These are phyloP conservation scores for Fusarium virguliforme DNA, from an alignment of 2,329 filamentous ascomycete genomes.

Conservation along the genomic window DNA sequence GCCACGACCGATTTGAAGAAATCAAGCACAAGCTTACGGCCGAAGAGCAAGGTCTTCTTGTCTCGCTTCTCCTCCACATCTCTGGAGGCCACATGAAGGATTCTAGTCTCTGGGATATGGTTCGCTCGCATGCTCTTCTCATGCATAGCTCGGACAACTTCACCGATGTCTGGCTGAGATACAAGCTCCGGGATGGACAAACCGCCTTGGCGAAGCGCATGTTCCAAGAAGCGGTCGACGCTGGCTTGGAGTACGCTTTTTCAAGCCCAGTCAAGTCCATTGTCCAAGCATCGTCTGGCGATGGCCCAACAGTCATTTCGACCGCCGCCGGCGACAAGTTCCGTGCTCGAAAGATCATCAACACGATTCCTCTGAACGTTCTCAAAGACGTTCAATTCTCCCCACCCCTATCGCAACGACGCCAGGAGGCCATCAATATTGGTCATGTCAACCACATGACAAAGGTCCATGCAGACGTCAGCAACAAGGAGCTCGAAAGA, in stretches of 20 bases:
- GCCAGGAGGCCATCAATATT: constrained; percentile 26
- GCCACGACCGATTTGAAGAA: constrained; percentile 49
- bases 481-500: constrained; percentile 36
- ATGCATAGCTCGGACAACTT: constrained; percentile 47
- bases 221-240: constrained; percentile 48
- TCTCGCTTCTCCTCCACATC: constrained; percentile 49
- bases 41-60: constrained; percentile 49
- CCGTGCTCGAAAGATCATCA: constrained; percentile 46
- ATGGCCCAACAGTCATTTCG: background rate
- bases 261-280: constrained; percentile 42
- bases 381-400: constrained; percentile 22
- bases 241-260: constrained; percentile 51
- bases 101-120: constrained; percentile 44
- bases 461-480: constrained; percentile 41
- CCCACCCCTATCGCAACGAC: constrained; percentile 9
- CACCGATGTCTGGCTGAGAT: constrained; percentile 41
- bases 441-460: constrained; percentile 43
- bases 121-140: constrained; percentile 45
- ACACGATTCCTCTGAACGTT: constrained; percentile 32
- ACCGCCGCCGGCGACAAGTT: constrained; percentile 26
- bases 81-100: constrained; percentile 49
- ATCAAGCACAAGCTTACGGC: constrained; percentile 53
- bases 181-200: constrained; percentile 53
- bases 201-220: constrained; percentile 49
- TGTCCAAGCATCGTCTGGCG: constrained; percentile 8